A percentile compares a stretch with the other conserved stretches of the same genome.
Conservation (phyloP, 164 flowering plant species). For the Magnolia changhungtana region DNA sequence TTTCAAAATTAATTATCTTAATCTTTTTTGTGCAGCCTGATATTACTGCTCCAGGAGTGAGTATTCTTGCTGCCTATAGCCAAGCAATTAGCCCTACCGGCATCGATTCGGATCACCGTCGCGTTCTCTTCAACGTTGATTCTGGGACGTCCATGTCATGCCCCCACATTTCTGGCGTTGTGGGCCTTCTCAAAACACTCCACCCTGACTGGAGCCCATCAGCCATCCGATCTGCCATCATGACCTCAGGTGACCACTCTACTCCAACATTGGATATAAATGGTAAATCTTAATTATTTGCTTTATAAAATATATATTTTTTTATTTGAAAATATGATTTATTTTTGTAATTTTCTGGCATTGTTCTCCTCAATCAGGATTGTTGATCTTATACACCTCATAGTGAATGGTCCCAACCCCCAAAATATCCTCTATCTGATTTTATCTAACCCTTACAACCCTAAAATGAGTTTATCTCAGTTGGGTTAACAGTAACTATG, state of each 20-base stretch:
- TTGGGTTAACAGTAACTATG: no score
- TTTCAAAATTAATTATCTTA: no score
- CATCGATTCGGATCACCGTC: constrained; percentile 36
- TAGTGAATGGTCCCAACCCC: no score
- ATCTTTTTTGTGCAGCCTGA: constrained; percentile 48
- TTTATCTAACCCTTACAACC: no score
- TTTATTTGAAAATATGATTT: neutral
- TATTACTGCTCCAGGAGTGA: constrained; percentile 79
- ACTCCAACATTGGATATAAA: neutral
- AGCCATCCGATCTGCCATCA: constrained; percentile 72
- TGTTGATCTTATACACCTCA: no score
- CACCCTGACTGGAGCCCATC: constrained; percentile 78
- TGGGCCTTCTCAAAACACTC: constrained; percentile 66
- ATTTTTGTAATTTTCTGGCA: neutral
- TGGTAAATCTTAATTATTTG: no score
- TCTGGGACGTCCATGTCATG: constrained; percentile 95
- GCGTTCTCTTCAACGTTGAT: constrained; percentile 35
- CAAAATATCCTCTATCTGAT: no score
- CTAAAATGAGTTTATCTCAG: no score
- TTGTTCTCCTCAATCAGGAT: no score
- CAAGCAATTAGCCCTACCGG: constrained; percentile 52
- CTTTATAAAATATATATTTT: no score
- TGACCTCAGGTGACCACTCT: constrained; percentile 52
- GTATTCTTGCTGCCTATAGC: constrained; percentile 65
- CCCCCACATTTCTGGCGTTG: constrained; percentile 78